Conservation (phyloP, 805 yeast species). For the Lipomyces orientalis region DNA sequence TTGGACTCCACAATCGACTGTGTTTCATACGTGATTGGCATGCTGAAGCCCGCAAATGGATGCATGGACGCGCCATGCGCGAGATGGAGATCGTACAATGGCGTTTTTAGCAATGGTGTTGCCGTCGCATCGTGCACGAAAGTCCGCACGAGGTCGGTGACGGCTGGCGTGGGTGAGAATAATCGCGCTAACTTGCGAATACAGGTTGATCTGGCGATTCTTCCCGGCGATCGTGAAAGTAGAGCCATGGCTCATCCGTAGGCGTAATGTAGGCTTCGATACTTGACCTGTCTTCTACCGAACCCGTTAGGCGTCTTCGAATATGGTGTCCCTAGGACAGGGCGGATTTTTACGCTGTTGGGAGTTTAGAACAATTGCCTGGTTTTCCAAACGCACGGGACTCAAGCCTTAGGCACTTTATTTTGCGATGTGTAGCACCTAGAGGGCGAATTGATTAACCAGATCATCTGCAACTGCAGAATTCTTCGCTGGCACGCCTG, state of each 20-base stretch:
- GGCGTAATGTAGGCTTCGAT: background rate
- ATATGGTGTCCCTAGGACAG: no score
- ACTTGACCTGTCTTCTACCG: no score
- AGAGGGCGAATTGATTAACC: no score
- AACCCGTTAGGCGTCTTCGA: no score
- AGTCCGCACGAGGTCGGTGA: background rate
- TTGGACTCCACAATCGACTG: slow-evolving; percentile 92
- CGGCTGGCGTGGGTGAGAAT: background rate
- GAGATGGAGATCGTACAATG: slow-evolving; percentile 80
- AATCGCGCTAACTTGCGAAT: background rate
- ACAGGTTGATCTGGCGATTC: background rate
- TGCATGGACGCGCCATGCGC: slow-evolving; percentile 87
- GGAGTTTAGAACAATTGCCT: no score
- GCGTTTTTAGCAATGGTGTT: slow-evolving; percentile 58
- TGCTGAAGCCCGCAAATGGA: slow-evolving; percentile 92
- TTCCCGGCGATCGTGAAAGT: background rate
- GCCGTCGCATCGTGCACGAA: background rate
- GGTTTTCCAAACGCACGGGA: no score
- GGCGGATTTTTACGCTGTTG: no score
- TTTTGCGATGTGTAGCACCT: no score
- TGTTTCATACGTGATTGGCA: slow-evolving; percentile 84
- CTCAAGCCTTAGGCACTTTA: no score
- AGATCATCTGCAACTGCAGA: no score
- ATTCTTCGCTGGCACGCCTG: no score
- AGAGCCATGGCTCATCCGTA: background rate